These are phyloP conservation scores for Trichoderma sp. DNA, from an alignment of 2,329 filamentous ascomycete species.

Conservation along the genomic window DNA sequence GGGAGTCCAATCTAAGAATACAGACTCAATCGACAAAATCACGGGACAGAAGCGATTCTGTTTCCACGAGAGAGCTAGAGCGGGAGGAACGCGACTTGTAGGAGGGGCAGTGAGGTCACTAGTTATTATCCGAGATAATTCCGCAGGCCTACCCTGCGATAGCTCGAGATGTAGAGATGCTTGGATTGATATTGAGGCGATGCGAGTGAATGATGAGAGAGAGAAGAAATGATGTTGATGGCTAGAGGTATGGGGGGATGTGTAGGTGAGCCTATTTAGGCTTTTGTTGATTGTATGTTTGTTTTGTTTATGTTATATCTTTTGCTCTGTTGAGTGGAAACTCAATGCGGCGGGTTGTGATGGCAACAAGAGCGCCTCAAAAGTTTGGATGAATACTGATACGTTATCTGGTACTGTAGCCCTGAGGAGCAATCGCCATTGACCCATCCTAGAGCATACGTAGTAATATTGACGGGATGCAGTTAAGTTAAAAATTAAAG, in stretches of 20 bases:
- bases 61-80: slow-evolving; percentile 1
- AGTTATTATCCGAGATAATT: slow-evolving; percentile 20
- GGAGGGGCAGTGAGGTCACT: slow-evolving; percentile 24
- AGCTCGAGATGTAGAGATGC: not conserved
- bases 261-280: not conserved
- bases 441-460: not conserved
- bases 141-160: slow-evolving; percentile 8
- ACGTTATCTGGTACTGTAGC: not conserved
- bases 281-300: not conserved
- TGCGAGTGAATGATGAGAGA: not conserved
- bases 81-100: slow-evolving; percentile 9
- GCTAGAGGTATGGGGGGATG: not conserved
- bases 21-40: slow-evolving; percentile 5
- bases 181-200: not conserved
- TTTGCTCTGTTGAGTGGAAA: not conserved
- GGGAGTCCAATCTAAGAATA: slow-evolving; percentile 16
- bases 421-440: not conserved
- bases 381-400: not conserved
- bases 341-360: not conserved
- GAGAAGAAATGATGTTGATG: not conserved
- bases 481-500: not conserved
- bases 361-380: not conserved
- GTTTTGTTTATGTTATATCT: not conserved
- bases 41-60: not conserved
- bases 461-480: not conserved